Evolutionary conservation across 495 filamentous ascomycete genomes (phyloP).

Genomic region (Penicillium pulvis): DNA sequence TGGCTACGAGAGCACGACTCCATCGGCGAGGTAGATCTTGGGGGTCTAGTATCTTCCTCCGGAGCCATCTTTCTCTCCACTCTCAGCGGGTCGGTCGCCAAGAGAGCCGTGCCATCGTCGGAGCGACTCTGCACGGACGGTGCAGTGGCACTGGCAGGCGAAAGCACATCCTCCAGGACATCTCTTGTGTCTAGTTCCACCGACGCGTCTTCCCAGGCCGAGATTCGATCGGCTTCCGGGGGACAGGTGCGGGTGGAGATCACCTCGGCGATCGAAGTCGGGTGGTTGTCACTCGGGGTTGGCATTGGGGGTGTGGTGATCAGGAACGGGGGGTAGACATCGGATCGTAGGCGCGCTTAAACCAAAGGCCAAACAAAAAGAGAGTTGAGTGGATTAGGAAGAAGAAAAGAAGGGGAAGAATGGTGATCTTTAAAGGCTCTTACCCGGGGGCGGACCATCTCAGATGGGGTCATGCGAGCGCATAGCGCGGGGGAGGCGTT

Average conservation of each 20-base stretch:
- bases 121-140: constrained; percentile 36
- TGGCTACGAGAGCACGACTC: constrained; percentile 31
- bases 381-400: constrained; percentile 12
- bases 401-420: constrained; percentile 13
- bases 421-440: constrained; percentile 22
- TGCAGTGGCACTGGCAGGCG: constrained; percentile 28
- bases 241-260: constrained; percentile 58
- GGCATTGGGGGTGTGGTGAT: constrained; percentile 55
- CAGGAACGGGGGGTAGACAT: constrained; percentile 39
- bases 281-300: constrained; percentile 53
- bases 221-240: constrained; percentile 51
- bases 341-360: constrained; percentile 29
- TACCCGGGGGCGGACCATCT: constrained; percentile 21
- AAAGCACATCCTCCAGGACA: constrained; percentile 33
- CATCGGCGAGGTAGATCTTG: constrained; percentile 38
- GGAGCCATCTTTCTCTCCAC: constrained; percentile 34
- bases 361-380: constrained; percentile 15
- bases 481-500: constrained; percentile 44
- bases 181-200: constrained; percentile 28
- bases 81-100: constrained; percentile 33
- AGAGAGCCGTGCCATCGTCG: constrained; percentile 35
- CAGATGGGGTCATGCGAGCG: constrained; percentile 44
- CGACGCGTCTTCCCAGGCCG: constrained; percentile 43
- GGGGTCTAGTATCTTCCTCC: constrained; percentile 40
- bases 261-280: constrained; percentile 51